Conservation (phyloP, 2,329 filamentous ascomycete genomes). For the Rhynchosporium graminicola region DNA sequence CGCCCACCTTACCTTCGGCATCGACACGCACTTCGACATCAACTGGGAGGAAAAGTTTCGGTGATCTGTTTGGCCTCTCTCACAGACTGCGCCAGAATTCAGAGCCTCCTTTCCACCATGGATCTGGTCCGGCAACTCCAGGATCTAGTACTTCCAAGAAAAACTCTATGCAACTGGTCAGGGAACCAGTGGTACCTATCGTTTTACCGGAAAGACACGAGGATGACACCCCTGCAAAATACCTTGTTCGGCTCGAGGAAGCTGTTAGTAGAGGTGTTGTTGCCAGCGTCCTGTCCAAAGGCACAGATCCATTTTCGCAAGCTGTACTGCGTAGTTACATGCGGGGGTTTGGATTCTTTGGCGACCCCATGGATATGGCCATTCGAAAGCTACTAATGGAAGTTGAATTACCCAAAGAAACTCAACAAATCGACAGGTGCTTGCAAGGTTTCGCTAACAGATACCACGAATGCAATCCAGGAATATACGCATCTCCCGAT, state of each 20-base stretch:
- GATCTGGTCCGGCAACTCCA: conserved; percentile 70
- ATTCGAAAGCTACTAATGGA: conserved; percentile 95
- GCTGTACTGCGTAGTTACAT: conserved; percentile 92
- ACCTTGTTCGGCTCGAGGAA: conserved; percentile 80
- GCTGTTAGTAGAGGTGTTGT: conserved; percentile 79
- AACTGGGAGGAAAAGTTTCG: conserved; percentile 90
- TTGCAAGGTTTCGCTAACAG: conserved; percentile 93
- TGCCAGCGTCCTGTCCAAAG: conserved; percentile 82
- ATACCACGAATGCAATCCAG: conserved; percentile 97
- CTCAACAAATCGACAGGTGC: conserved; percentile 95
- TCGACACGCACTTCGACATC: conserved; percentile 73
- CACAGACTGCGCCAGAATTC: conserved; percentile 79
- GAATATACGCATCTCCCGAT: conserved; percentile 86
- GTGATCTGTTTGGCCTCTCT: conserved; percentile 77
- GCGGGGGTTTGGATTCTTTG: conserved; percentile 92
- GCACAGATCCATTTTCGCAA: conserved; percentile 78
- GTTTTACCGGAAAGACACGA: conserved; percentile 78
- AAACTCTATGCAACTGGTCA: conserved; percentile 76
- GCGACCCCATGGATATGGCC: conserved; percentile 97
- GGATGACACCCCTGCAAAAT: conserved; percentile 87
- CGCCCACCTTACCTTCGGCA: conserved; percentile 54
- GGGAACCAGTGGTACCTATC: conserved; percentile 66
- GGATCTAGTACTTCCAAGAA: conserved; percentile 72
- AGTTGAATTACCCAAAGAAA: conserved; percentile 93
- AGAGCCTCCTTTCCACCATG: conserved; percentile 68